phyloP scores from a whole-genome alignment of 257 asterid genomes.

The Solanum clarkiae region DNA sequence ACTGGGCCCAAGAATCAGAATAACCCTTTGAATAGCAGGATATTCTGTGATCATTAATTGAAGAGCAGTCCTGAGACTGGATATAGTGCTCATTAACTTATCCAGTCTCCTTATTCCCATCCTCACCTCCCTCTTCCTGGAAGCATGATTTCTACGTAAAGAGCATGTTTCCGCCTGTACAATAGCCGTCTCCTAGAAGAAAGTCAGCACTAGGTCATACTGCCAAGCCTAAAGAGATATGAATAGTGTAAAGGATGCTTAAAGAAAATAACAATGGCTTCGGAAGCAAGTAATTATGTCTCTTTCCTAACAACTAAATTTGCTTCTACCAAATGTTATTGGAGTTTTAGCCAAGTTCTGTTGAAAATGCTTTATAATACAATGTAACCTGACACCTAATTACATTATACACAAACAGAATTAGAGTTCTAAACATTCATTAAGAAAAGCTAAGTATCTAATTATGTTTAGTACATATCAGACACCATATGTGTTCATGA shows the following conservation, averaged over 20 bases:
- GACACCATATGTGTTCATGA: not conserved
- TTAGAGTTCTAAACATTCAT: not conserved
- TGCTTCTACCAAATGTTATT: not conserved
- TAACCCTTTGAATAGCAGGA: conserved; percentile 41
- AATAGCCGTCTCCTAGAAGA: conserved; percentile 44
- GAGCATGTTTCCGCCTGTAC: conserved; percentile 36
- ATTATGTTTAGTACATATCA: not conserved
- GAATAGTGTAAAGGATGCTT: not conserved
- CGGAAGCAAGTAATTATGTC: not conserved
- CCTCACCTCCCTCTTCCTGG: conserved; percentile 82
- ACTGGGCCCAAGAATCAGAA: conserved; percentile 77
- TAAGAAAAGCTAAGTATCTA: not conserved
- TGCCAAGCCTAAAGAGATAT: not conserved
- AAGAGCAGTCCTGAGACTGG: conserved; percentile 50
- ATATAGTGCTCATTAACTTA: conserved; percentile 49
- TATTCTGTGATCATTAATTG: conserved; percentile 47
- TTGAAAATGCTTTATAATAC: not conserved
- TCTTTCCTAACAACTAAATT: not conserved
- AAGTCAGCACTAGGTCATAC: not conserved
- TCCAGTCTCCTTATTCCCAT: conserved; percentile 68
- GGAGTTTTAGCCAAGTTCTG: not conserved
- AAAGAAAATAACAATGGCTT: not conserved
- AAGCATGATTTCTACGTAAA: conserved; percentile 45
- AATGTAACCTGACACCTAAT: not conserved
- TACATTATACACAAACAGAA: not conserved